Percentiles rank a stretch among this genome's conserved stretches.
phyloP scores from a whole-genome alignment of 169 alveolate species.

The Plasmodium vinckei region DNA sequence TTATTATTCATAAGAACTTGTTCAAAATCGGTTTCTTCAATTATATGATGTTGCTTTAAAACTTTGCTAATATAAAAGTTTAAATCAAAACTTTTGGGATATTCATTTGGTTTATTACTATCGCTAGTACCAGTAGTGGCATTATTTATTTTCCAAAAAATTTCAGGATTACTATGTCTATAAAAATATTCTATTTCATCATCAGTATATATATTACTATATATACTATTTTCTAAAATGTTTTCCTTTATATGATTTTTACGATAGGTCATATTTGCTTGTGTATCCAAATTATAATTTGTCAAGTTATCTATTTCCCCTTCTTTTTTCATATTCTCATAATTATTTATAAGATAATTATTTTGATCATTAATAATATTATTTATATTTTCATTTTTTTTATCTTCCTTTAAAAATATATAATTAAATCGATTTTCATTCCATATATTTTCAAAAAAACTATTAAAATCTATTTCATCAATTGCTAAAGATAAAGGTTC shows the following conservation, averaged over 20 bases:
- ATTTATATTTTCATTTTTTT: background rate
- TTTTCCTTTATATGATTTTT: background rate
- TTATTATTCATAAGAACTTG: slow-evolving; percentile 27
- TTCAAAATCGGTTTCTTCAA: slow-evolving; percentile 25
- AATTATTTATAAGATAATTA: background rate
- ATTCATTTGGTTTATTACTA: background rate
- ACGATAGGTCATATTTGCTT: background rate
- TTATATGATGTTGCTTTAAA: slow-evolving; percentile 18
- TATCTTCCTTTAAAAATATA: slow-evolving; percentile 8
- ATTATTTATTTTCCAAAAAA: background rate
- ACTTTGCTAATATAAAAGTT: slow-evolving; percentile 2
- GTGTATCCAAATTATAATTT: background rate
- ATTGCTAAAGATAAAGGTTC: slow-evolving; percentile 69
- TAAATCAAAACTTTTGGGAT: background rate
- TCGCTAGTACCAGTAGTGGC: too few species aligned
- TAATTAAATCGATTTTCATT: slow-evolving; percentile 19
- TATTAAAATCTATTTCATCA: slow-evolving; percentile 45
- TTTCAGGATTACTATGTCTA: background rate
- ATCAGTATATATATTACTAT: background rate
- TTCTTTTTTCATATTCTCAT: background rate
- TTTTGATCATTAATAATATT: background rate
- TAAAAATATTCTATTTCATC: background rate
- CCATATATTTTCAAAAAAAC: slow-evolving; percentile 42
- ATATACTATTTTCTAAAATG: background rate
- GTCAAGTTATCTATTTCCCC: background rate